Evolutionary conservation across 2,329 filamentous ascomycete species (phyloP), one percentile per base, ranked within the genome.

Genomic region (Penicillium corylophilum): DNA sequence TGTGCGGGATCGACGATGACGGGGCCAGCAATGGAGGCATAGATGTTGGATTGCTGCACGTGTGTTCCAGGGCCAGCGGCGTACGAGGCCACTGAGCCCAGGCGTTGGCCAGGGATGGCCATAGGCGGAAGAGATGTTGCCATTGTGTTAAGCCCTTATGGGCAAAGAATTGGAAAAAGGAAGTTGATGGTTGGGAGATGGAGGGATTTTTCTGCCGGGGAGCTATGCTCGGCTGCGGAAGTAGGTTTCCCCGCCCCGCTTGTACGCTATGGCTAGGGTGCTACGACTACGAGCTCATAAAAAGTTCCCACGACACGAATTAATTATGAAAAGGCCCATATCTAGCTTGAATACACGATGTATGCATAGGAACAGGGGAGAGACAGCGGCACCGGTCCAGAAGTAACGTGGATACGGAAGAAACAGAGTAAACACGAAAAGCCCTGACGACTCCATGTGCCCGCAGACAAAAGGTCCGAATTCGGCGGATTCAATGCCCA

Each of bases 61-160:
- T 97, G 90, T 0, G 91, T 96, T 59, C 93, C 94, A 10, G 89
- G 79, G 13, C 93, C 93, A 24, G 90, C 82, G 36, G 80, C 74
- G 72, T 87, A 92, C 60, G 84, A 82, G 49, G 81, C 77, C 16
- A 79, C 73, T 16, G 86, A 75, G 26, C 89, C 92, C 36, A 99
- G 82, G 41, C 85, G 76, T 69, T 94, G 89, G 68, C 94, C 94
- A 10, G 94, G 94, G 43, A 95, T 80, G 48, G 87, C 89, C 61
- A 90, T 53, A 22, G 64, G 53, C n/a, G 74, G 72, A 23, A 76
- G 55, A 3, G 68, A 51, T 44, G 59, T 61, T 52, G 63, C 50
- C 68, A 71, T 73, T 51, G 42, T 51, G 33, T 44, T 28, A 26
- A 24, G 40, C 42, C 55, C 48, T 46, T 8, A 12, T 36, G 40